A percentile compares a stretch with the other conserved stretches of the same genome.
Conservation (phyloP, 1,284 basidiomycete genomes). For the Cryptococcus sp. region DNA sequence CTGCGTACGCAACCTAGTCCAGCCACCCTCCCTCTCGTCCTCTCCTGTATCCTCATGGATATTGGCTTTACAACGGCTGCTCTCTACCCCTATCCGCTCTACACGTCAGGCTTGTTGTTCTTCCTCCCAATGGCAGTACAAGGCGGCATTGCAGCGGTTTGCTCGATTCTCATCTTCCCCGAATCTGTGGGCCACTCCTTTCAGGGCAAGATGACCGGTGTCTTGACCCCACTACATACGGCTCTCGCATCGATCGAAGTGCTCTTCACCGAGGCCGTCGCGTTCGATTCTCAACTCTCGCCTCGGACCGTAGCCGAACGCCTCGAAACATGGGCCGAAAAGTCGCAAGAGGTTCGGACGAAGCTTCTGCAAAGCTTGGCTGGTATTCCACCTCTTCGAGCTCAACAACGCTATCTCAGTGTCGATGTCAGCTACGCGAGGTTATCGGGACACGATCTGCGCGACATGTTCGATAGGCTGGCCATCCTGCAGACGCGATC, state of each 20-base stretch:
- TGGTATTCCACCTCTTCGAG: constrained; percentile 36
- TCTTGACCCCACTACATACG: constrained; percentile 28
- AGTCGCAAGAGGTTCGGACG: constrained; percentile 27
- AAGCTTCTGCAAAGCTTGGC: constrained; percentile 30
- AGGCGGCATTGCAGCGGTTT: constrained; percentile 29
- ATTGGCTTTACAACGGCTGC: constrained; percentile 35
- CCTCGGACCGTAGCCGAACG: background rate
- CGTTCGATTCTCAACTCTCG: constrained; percentile 3
- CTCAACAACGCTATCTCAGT: constrained; percentile 38
- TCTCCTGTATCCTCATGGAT: constrained; percentile 41
- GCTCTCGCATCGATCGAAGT: constrained; percentile 29
- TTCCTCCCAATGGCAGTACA: constrained; percentile 45
- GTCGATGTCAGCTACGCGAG: constrained; percentile 42
- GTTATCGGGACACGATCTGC: constrained; percentile 35
- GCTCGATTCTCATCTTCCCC: constrained; percentile 39
- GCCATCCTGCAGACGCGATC: constrained; percentile 40
- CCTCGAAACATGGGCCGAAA: constrained; percentile 32
- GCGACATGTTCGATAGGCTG: constrained; percentile 32
- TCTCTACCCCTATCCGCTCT: constrained; percentile 28
- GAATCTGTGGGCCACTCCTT: constrained; percentile 41
- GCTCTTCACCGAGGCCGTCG: constrained; percentile 20
- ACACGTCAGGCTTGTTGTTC: constrained; percentile 34
- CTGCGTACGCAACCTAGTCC: constrained; percentile 42
- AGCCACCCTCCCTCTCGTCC: constrained; percentile 41
- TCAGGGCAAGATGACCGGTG: constrained; percentile 32